These are phyloP conservation scores for Hyparrhenia diplandra DNA, from an alignment of 176 grass and related monocot genomes.

Conservation along the genomic window DNA sequence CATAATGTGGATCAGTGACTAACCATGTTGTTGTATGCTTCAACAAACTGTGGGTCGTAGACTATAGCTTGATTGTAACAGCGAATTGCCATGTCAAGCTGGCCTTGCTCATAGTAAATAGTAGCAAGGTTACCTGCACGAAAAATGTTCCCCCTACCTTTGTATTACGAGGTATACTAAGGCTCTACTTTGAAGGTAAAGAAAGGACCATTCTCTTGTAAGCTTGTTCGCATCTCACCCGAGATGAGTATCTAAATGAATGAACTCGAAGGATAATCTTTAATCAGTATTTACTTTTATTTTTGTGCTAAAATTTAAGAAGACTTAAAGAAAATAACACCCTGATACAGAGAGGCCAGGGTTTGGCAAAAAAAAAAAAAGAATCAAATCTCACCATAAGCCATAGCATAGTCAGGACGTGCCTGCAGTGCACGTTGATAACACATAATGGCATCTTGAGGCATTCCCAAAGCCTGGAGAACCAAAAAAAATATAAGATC, in stretches of 20 bases:
- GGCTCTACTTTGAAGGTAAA: conserved; percentile 52
- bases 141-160: conserved; percentile 65
- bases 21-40: conserved; percentile 95
- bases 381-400: conserved; percentile 65
- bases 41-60: conserved; percentile 61
- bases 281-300: conserved; percentile 35
- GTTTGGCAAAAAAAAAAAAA: background rate
- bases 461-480: conserved; percentile 86
- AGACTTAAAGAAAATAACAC: background rate
- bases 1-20: background rate
- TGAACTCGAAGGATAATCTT: conserved; percentile 35
- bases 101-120: conserved; percentile 89
- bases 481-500: conserved; percentile 30
- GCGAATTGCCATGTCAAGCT: conserved; percentile 72
- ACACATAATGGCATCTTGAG: conserved; percentile 83
- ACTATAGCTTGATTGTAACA: conserved; percentile 85
- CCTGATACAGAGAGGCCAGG: background rate
- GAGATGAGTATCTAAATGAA: conserved; percentile 54
- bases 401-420: conserved; percentile 81
- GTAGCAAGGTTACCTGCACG: conserved; percentile 90
- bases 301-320: background rate
- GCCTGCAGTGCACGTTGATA: conserved; percentile 88
- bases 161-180: conserved; percentile 49
- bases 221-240: conserved; percentile 42
- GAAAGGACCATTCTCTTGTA: conserved; percentile 57